Conservation (phyloP, 1,139 yeast genomes). For the Kodamaea arcana region DNA sequence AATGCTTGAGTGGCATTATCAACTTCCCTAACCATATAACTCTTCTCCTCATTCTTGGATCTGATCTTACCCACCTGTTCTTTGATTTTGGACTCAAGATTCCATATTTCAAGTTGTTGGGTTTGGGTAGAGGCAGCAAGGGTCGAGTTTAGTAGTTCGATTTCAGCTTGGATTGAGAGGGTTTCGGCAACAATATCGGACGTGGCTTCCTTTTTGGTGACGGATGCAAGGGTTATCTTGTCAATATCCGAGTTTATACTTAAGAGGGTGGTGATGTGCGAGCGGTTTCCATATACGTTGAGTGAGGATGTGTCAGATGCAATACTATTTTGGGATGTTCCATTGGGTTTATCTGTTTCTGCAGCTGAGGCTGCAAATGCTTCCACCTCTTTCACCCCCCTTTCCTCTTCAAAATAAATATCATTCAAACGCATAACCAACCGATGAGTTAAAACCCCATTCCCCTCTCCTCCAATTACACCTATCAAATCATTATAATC, state of each 20-base stretch:
- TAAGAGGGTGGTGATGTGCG: neutral
- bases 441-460: constrained; percentile 34
- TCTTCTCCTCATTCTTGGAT: constrained; percentile 49
- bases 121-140: neutral
- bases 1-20: constrained; percentile 56
- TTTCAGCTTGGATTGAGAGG: constrained; percentile 21
- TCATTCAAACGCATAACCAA: constrained; percentile 34
- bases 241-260: constrained; percentile 23
- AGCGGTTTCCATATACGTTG: neutral
- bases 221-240: constrained; percentile 36
- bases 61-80: constrained; percentile 32
- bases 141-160: constrained; percentile 9
- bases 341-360: neutral
- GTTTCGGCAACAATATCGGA: constrained; percentile 31
- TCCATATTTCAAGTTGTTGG: constrained; percentile 35
- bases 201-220: constrained; percentile 39
- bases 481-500: constrained; percentile 58
- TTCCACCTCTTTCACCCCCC: constrained; percentile 15
- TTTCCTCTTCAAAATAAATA: constrained; percentile 23
- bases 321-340: neutral
- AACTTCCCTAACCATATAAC: constrained; percentile 64
- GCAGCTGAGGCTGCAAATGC: neutral
- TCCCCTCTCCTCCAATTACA: constrained; percentile 17
- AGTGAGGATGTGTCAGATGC: neutral
- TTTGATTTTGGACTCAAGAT: constrained; percentile 36